Percentiles rank a stretch among this genome's conserved stretches.
Conservation (phyloP, 148 eudicot genomes). For the Rhododendron williamsianum region DNA sequence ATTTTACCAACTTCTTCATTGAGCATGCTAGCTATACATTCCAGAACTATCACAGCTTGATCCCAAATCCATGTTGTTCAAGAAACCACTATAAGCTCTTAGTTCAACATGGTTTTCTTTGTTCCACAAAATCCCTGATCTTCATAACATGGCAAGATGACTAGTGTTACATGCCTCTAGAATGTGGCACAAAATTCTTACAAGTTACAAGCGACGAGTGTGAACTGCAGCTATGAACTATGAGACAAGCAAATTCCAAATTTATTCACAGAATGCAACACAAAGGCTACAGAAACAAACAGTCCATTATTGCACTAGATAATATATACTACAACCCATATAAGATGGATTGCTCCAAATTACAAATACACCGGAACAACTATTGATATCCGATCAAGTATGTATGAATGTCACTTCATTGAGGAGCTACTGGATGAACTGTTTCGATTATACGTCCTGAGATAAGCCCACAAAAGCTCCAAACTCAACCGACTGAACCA, state of each 20-base stretch:
- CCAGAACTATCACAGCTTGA: conserved; percentile 3
- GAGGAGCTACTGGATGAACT: not conserved
- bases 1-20: not conserved
- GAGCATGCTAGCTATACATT: not conserved
- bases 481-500: not conserved
- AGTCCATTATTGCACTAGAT: not conserved
- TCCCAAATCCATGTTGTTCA: not conserved
- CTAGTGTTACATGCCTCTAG: not conserved
- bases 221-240: not conserved
- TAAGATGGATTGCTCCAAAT: not conserved
- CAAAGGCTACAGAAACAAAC: not conserved
- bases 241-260: not conserved
- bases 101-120: not conserved
- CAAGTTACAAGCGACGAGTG: not conserved
- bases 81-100: not conserved
- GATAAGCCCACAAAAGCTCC: not conserved
- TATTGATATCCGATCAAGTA: not conserved
- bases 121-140: not conserved
- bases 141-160: not conserved
- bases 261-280: not conserved
- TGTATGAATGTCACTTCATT: not conserved
- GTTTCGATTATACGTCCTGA: not conserved
- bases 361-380: not conserved
- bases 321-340: not conserved
- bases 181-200: not conserved